A percentile compares a stretch with the other conserved stretches of the same genome.
Conservation (phyloP, 495 filamentous ascomycete genomes). For the Aspergillus steynii region DNA sequence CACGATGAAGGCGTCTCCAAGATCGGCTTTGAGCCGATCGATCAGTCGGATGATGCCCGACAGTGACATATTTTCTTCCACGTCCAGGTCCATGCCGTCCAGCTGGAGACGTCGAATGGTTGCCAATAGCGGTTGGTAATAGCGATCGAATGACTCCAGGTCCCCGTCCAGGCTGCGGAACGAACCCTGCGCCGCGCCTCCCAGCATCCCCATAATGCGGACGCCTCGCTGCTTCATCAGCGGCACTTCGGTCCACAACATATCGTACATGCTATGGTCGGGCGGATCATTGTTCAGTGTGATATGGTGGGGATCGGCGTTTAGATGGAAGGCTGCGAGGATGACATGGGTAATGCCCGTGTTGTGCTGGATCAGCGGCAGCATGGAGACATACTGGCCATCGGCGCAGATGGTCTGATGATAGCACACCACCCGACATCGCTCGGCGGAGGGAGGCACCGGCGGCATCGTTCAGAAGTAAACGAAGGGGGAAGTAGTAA, state of each 20-base stretch:
- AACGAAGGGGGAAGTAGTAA: background rate
- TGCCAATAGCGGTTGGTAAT: slow-evolving; percentile 64
- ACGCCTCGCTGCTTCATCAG: slow-evolving; percentile 63
- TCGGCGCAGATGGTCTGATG: slow-evolving; percentile 67
- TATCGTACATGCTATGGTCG: slow-evolving; percentile 52
- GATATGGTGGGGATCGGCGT: slow-evolving; percentile 57
- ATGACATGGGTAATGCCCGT: slow-evolving; percentile 73
- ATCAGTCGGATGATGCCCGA: slow-evolving; percentile 70
- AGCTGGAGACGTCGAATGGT: slow-evolving; percentile 58
- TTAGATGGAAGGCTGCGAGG: slow-evolving; percentile 78
- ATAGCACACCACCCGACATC: slow-evolving; percentile 62
- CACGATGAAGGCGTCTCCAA: slow-evolving; percentile 70
- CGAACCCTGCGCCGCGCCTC: slow-evolving; percentile 72
- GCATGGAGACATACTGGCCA: slow-evolving; percentile 64
- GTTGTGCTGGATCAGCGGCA: slow-evolving; percentile 62
- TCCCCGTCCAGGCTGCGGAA: slow-evolving; percentile 64
- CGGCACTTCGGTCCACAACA: slow-evolving; percentile 71
- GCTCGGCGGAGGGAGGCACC: slow-evolving; percentile 25
- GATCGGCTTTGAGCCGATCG: slow-evolving; percentile 67
- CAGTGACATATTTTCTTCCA: slow-evolving; percentile 77
- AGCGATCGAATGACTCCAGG: slow-evolving; percentile 59
- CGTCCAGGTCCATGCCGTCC: slow-evolving; percentile 79
- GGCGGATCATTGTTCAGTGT: slow-evolving; percentile 76
- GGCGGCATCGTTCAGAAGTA: slow-evolving; percentile 32
- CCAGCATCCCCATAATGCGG: slow-evolving; percentile 78